phyloP scores from a whole-genome alignment of 192 early-diverging fungal genomes.

The Mortierella claussenii region DNA sequence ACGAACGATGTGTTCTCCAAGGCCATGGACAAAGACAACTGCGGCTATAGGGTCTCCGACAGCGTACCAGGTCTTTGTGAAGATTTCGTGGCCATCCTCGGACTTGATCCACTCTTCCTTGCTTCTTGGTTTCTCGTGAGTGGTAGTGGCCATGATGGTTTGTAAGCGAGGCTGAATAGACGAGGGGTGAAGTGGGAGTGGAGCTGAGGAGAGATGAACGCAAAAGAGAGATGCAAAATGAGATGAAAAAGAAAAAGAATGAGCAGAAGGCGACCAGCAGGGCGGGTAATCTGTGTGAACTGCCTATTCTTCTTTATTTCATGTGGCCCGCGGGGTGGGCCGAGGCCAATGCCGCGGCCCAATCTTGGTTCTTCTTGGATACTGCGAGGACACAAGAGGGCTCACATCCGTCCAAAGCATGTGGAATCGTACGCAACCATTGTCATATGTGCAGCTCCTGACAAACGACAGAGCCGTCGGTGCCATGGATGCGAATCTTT shows the following conservation, averaged over 20 bases:
- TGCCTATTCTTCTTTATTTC: too few species aligned
- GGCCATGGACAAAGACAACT: slow-evolving; percentile 62
- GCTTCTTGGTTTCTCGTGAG: slow-evolving; percentile 10
- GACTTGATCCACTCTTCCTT: slow-evolving; percentile 59
- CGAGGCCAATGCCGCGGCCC: too few species aligned
- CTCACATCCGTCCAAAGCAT: too few species aligned
- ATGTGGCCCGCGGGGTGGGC: too few species aligned
- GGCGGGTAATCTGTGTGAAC: too few species aligned
- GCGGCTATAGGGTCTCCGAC: slow-evolving; percentile 43
- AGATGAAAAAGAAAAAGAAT: background rate
- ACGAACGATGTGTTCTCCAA: slow-evolving; percentile 63
- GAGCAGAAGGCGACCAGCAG: background rate
- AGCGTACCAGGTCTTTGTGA: slow-evolving; percentile 63
- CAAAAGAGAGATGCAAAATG: background rate
- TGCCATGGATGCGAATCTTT: too few species aligned
- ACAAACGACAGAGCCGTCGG: too few species aligned
- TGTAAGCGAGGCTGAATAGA: background rate
- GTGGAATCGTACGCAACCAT: too few species aligned
- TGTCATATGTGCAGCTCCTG: too few species aligned
- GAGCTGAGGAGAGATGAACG: background rate
- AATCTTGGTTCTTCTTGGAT: too few species aligned
- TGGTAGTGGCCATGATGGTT: background rate
- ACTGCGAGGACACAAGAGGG: too few species aligned
- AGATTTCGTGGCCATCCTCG: slow-evolving; percentile 54
- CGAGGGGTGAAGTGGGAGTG: background rate